Evolutionary conservation across 306 rosid genomes (phyloP).

Genomic region (Quercus rubra): DNA sequence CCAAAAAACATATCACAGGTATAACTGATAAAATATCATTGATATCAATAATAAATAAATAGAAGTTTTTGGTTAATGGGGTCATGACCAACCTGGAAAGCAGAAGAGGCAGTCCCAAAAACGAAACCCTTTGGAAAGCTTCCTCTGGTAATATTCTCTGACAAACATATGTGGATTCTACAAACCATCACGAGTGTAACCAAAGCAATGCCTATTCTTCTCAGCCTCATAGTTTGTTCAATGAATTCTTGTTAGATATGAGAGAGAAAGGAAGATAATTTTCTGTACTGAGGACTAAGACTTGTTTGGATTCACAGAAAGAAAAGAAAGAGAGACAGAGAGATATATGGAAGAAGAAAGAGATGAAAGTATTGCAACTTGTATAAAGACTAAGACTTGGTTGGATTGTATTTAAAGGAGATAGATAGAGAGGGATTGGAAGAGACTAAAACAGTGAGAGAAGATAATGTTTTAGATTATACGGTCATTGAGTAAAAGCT

Average conservation of each 20-base stretch:
- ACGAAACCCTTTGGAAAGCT: constrained; percentile 77
- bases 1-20: too few species aligned
- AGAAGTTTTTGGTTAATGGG: background rate
- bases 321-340: background rate
- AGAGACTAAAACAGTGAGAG: background rate
- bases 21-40: too few species aligned
- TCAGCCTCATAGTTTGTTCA: constrained; percentile 24
- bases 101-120: constrained; percentile 86
- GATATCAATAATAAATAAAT: background rate
- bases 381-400: background rate
- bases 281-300: background rate
- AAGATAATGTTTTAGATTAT: background rate
- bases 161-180: constrained; percentile 35
- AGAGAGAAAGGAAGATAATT: background rate
- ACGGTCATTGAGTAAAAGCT: background rate
- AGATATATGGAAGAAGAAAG: background rate
- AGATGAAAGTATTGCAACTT: background rate
- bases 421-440: background rate
- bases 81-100: constrained; percentile 59
- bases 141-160: constrained; percentile 39
- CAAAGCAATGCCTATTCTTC: constrained; percentile 31
- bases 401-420: background rate
- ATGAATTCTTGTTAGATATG: background rate
- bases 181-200: constrained; percentile 19
- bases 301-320: background rate